These are phyloP conservation scores for Podospora fimiseda DNA, from an alignment of 495 filamentous ascomycete species.

Conservation along the genomic window DNA sequence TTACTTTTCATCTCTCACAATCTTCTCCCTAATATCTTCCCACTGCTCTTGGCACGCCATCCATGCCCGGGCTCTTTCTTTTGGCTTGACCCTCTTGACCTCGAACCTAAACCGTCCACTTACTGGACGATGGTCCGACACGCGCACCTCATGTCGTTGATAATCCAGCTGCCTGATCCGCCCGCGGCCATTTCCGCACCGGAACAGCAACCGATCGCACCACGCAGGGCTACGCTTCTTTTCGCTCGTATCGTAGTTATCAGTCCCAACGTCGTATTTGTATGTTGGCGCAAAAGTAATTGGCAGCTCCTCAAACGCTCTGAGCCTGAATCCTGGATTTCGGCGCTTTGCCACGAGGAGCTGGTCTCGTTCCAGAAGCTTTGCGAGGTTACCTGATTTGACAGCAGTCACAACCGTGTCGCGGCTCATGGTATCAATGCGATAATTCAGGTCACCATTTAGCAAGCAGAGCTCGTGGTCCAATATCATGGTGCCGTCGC, in stretches of 20 bases:
- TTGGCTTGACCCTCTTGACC: constrained; percentile 68
- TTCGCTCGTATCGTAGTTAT: constrained; percentile 88
- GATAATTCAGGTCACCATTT: constrained; percentile 96
- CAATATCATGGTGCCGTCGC: constrained; percentile 91
- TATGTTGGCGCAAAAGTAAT: constrained; percentile 95
- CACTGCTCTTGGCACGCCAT: constrained; percentile 65
- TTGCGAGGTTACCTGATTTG: constrained; percentile 69
- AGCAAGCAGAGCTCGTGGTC: constrained; percentile 95
- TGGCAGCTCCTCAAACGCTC: constrained; percentile 75
- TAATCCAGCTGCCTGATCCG: constrained; percentile 85
- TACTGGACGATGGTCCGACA: constrained; percentile 91
- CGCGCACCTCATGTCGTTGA: constrained; percentile 75
- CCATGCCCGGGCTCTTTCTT: constrained; percentile 59
- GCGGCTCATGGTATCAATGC: constrained; percentile 93
- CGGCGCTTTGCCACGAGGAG: constrained; percentile 76
- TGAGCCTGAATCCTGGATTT: constrained; percentile 81
- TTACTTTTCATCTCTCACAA: constrained; percentile 50
- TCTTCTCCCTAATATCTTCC: constrained; percentile 61
- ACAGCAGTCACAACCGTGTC: constrained; percentile 83
- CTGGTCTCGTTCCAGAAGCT: constrained; percentile 92
- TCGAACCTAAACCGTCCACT: constrained; percentile 74
- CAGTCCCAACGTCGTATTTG: constrained; percentile 95
- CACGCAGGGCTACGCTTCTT: constrained; percentile 95
- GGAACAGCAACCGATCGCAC: constrained; percentile 90
- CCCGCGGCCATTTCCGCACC: constrained; percentile 54